These are phyloP conservation scores for Thermoascus crustaceus DNA, from an alignment of 2,329 filamentous ascomycete species.

Conservation along the genomic window DNA sequence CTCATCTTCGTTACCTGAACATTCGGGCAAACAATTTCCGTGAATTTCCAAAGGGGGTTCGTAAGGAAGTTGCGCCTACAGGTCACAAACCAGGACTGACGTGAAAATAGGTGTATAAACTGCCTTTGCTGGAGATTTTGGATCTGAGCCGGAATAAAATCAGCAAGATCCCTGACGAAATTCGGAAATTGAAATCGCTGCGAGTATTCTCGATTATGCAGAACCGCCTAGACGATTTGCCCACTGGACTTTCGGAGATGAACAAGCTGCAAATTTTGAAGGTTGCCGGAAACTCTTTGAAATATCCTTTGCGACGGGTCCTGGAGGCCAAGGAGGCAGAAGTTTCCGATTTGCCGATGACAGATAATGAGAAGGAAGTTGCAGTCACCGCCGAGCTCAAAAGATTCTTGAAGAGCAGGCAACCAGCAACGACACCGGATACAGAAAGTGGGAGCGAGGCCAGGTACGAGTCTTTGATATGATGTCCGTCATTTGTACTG, in stretches of 20 bases:
- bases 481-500: neutral
- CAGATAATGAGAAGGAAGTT: constrained; percentile 53
- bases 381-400: constrained; percentile 54
- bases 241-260: constrained; percentile 81
- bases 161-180: constrained; percentile 65
- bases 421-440: constrained; percentile 29
- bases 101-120: constrained; percentile 63
- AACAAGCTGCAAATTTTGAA: constrained; percentile 81
- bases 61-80: constrained; percentile 20
- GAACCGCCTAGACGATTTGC: constrained; percentile 78
- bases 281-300: constrained; percentile 78
- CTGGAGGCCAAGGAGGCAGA: constrained; percentile 60
- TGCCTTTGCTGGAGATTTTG: constrained; percentile 82
- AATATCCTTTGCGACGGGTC: constrained; percentile 66
- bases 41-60: constrained; percentile 57
- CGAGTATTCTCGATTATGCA: constrained; percentile 83
- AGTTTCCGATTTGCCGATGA: constrained; percentile 46
- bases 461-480: constrained; percentile 23
- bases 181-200: constrained; percentile 71
- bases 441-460: constrained; percentile 41
- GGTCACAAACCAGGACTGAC: constrained; percentile 14
- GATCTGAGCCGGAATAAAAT: constrained; percentile 88
- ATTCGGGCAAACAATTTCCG: constrained; percentile 43
- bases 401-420: constrained; percentile 45
- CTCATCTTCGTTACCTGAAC: constrained; percentile 43